Evolutionary conservation across 441 rosid genomes (phyloP), one percentile per base, ranked within the genome.

Genomic region (Jatropha podagrica): DNA sequence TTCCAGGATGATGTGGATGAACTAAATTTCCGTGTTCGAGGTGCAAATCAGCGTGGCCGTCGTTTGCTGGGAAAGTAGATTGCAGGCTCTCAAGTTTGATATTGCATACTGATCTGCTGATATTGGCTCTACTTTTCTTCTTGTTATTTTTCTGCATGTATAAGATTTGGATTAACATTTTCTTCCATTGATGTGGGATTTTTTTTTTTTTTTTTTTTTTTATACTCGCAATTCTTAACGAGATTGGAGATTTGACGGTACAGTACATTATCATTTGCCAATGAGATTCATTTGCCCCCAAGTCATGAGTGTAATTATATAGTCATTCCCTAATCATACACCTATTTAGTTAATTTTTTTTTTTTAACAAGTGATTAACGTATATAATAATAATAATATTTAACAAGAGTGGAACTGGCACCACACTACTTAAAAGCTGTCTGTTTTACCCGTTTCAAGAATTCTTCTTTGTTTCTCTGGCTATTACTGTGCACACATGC

Each of bases 61-160:
- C 91, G 84, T 72, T 81, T 96, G 74, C 97, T 96, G 18, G 82
- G 94, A 40, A 92, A 94, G 87, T 94, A 87, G 87, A 73, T 42
- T 20, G 68, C 27, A 65, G 66, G 40, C 23, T 40, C 37, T 54
- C 26, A 15, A 49, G 68, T 38, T 46, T 58, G 65, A 51, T 42
- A 5, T 65, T 26, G 51, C 10, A 58, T 62, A 60, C 63, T 54
- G 49, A 26, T 73, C 17, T 55, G 65, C 75, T 56, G 70, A 40
- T 23, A 10, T 15, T n/a, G 26, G 11, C 20, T 12, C 17, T 58
- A 14, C 23, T 32, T 54, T 27, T 37, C 58, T 42, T 4, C 9
- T 56, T 72, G 42, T 46, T 60, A 23, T 41, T 73, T 44, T 42
- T 42, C 6, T 55, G 42, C 76, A 69, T 69, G 55, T 59, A 70